These are phyloP conservation scores for Quercus lobata DNA, from an alignment of 331 rosid species.

Conservation along the genomic window DNA sequence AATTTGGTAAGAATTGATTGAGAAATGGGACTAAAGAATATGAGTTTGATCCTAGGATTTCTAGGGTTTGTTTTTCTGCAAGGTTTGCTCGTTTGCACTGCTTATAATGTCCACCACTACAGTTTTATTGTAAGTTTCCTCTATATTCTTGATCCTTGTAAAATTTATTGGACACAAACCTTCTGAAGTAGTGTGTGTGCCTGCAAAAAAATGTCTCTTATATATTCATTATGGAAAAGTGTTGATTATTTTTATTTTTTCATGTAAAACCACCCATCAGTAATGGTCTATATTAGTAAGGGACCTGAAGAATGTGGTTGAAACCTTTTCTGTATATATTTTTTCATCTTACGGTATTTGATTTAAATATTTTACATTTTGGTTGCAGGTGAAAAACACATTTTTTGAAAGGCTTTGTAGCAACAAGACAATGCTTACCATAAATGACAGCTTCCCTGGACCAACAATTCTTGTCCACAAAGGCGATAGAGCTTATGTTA, in stretches of 20 bases:
- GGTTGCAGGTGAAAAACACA: constrained; percentile 23
- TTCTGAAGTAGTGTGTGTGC: too few species aligned
- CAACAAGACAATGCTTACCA: constrained; percentile 20
- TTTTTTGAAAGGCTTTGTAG: constrained; percentile 19
- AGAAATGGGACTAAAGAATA: background rate
- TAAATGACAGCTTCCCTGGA: constrained; percentile 30
- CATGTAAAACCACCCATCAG: too few species aligned
- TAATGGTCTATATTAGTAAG: too few species aligned
- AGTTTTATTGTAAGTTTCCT: background rate
- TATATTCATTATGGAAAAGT: too few species aligned
- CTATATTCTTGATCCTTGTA: too few species aligned
- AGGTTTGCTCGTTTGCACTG: background rate
- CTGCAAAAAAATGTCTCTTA: too few species aligned
- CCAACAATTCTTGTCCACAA: constrained; percentile 25
- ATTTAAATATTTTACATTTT: background rate
- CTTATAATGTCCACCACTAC: background rate
- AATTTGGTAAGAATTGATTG: too few species aligned
- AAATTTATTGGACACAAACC: too few species aligned
- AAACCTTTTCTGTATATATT: too few species aligned
- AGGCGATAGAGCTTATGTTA: constrained; percentile 27
- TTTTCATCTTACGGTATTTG: too few species aligned
- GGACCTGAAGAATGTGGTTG: too few species aligned
- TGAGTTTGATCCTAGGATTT: background rate
- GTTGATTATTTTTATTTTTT: too few species aligned
- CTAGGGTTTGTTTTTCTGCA: background rate